Percentiles rank a stretch among this genome's conserved stretches.
phyloP scores from a whole-genome alignment of 2,329 filamentous ascomycete species.

The Hypoxylon sp. region DNA sequence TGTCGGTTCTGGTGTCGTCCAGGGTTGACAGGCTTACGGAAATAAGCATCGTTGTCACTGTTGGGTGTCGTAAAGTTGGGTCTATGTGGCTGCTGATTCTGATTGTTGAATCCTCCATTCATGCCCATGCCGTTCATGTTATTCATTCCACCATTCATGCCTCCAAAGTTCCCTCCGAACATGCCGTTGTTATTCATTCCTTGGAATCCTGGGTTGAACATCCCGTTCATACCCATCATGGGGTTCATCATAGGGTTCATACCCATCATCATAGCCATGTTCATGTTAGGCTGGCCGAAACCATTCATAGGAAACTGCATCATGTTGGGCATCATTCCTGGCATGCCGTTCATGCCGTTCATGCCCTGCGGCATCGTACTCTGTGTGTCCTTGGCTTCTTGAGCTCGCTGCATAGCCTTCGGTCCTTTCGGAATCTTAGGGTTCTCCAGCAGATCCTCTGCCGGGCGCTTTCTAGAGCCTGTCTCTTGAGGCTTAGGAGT shows the following conservation, averaged over 20 bases:
- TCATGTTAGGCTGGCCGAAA: conserved; percentile 58
- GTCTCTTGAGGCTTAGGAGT: conserved; percentile 43
- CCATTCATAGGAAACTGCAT: conserved; percentile 59
- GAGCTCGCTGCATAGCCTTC: conserved; percentile 73
- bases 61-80: conserved; percentile 66
- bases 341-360: conserved; percentile 66
- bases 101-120: conserved; percentile 56
- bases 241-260: conserved; percentile 60
- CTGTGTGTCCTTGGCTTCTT: conserved; percentile 64
- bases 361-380: conserved; percentile 66
- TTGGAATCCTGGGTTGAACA: conserved; percentile 56
- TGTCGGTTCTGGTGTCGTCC: conserved; percentile 89
- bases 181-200: conserved; percentile 58
- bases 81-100: conserved; percentile 49
- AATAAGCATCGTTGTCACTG: conserved; percentile 91
- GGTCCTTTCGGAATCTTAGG: conserved; percentile 76
- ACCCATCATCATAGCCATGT: conserved; percentile 56
- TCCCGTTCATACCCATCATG: conserved; percentile 59
- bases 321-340: conserved; percentile 63
- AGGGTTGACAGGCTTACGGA: conserved; percentile 95
- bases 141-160: conserved; percentile 56
- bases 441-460: conserved; percentile 78
- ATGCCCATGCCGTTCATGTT: conserved; percentile 55
- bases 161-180: conserved; percentile 54
- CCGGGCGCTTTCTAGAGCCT: conserved; percentile 83